Evolutionary conservation across 306 rosid species (phyloP), one percentile per base, ranked within the genome.

Genomic region (Potentilla sterilis): DNA sequence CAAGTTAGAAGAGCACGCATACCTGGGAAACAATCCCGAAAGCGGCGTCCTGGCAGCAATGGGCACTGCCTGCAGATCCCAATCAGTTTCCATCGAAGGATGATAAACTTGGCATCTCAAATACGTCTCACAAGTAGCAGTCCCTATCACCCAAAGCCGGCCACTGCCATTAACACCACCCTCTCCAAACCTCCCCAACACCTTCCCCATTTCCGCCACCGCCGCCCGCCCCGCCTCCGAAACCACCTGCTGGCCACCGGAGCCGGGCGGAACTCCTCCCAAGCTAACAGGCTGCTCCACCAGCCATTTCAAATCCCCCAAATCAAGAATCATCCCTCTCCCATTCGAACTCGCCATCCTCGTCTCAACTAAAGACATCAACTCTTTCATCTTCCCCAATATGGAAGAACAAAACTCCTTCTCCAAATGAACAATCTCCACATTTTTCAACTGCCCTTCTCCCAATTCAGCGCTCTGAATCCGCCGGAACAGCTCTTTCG

Each of bases 41-140:
- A 79, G 85, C 63, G 92, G 92, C 8, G 88, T 69, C 83, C 91
- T 87, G 46, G 81, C 82, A 44, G 98, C 83, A 79, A 96, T 85
- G 28, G 98, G 91, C 66, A 96, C 90, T 4, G 97, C 97, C 87
- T 96, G 99, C 70, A 96, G 91, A 92, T 90, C 98, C 99, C 99
- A 96, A 82, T 90, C 97, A 74, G 77, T 89, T 81, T 96, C 99
- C 98, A 96, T 96, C 75, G 96, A 88, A 82, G 98, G 93, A 72
- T 96, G 99, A 86, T 92, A 96, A n/a, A 96, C 99, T 82, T 92
- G 99, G 77, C 99, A 96, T 80, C 98, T 90, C 92, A 96, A 83
- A 43, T 90, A 96, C 55, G 99, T 96, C 83, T 96, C 99, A 85
- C 97, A 96, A 66, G 98, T 96, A 68, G 98, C 98, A 76, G 97